Conservation (phyloP, 257 asterid species). For the Linderniella brevidens region DNA sequence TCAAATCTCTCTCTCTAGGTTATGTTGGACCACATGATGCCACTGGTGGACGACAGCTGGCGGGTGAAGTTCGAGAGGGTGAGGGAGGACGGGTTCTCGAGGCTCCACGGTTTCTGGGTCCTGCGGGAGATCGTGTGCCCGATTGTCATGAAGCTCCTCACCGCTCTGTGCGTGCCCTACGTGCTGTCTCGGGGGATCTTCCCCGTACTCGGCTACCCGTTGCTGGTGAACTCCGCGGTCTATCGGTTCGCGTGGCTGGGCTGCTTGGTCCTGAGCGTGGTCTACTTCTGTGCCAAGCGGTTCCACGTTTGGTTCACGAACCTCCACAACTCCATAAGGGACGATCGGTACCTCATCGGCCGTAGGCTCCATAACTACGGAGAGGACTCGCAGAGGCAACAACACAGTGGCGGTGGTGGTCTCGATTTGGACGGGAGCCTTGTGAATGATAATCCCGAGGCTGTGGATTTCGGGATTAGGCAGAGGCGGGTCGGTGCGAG, state of each 20-base stretch:
- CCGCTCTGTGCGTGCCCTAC: slow-evolving; percentile 86
- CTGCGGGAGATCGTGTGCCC: slow-evolving; percentile 80
- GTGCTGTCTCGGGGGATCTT: slow-evolving; percentile 78
- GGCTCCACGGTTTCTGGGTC: slow-evolving; percentile 87
- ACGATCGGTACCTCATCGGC: slow-evolving; percentile 84
- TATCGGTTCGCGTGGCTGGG: slow-evolving; percentile 94
- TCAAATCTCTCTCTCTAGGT: slow-evolving; percentile 27
- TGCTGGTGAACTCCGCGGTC: slow-evolving; percentile 83
- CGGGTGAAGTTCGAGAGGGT: slow-evolving; percentile 83
- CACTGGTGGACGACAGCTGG: slow-evolving; percentile 90
- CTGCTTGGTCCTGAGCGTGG: slow-evolving; percentile 54
- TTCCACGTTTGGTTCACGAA: slow-evolving; percentile 93
- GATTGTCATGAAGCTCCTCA: slow-evolving; percentile 80
- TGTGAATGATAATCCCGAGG: too few species aligned
- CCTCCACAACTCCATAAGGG: slow-evolving; percentile 91
- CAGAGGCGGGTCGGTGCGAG: too few species aligned
- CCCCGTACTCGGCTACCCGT: slow-evolving; percentile 78
- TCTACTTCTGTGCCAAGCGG: slow-evolving; percentile 72
- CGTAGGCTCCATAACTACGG: slow-evolving; percentile 87
- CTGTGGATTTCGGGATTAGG: too few species aligned
- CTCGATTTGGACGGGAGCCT: too few species aligned
- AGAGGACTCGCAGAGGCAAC: slow-evolving; percentile 27
- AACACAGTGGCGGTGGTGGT: neutral
- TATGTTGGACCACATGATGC: slow-evolving; percentile 91
- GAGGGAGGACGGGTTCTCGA: slow-evolving; percentile 84